Evolutionary conservation across 225 moss, liverwort and hornwort species (phyloP).

Genomic region (Marchantia polymorpha): DNA sequence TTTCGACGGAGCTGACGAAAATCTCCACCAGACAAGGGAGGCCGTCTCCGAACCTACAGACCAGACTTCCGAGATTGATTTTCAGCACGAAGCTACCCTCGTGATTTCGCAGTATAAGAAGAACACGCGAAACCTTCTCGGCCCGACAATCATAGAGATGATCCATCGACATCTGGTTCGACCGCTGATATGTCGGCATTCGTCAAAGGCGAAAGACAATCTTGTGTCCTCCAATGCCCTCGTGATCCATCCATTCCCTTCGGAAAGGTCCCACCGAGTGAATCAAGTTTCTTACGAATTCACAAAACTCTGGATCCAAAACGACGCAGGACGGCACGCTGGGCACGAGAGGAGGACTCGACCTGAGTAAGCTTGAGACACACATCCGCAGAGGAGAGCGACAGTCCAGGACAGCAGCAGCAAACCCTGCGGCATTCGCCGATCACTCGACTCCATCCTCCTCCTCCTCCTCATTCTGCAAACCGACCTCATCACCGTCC

Average conservation of each 20-base stretch:
- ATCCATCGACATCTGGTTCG: background rate
- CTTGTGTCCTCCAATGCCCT: too few species aligned
- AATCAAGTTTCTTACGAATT: background rate
- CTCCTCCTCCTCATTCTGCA: background rate
- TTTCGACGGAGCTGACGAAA: background rate
- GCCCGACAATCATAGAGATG: background rate
- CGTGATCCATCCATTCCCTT: background rate
- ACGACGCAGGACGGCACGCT: background rate
- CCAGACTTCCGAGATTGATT: too few species aligned
- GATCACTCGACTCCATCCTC: background rate
- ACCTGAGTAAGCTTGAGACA: constrained; percentile 18
- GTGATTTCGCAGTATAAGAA: background rate
- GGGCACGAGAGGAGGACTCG: background rate
- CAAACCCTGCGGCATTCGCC: background rate
- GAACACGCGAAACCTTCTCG: too few species aligned
- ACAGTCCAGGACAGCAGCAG: constrained; percentile 7
- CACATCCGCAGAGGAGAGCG: constrained; percentile 10
- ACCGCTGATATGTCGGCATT: background rate
- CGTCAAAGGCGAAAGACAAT: background rate
- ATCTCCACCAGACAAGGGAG: background rate
- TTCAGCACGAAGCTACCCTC: background rate
- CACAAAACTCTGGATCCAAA: background rate
- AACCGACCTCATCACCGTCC: background rate
- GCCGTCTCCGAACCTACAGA: background rate
- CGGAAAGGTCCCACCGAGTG: background rate